Conservation (phyloP, 495 filamentous ascomycete genomes). For the Cercophora scortea region DNA sequence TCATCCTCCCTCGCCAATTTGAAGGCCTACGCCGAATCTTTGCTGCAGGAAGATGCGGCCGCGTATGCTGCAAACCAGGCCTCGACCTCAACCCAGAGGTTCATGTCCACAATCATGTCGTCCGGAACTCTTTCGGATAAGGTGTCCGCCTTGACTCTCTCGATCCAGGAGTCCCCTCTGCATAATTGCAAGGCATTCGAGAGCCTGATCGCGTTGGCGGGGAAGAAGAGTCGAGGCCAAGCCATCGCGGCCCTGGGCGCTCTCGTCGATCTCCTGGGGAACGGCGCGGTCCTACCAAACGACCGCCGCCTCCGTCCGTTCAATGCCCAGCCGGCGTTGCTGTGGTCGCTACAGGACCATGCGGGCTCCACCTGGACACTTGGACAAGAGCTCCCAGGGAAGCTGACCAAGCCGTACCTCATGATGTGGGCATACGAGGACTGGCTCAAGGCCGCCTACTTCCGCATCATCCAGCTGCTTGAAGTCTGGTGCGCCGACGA, state of each 20-base stretch:
- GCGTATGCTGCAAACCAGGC: constrained; percentile 46
- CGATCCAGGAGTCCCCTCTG: constrained; percentile 89
- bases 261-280: constrained; percentile 86
- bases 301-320: constrained; percentile 77
- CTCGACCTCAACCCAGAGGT: constrained; percentile 77
- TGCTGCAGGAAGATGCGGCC: constrained; percentile 66
- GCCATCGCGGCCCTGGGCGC: constrained; percentile 86
- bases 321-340: constrained; percentile 67
- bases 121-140: constrained; percentile 95
- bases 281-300: constrained; percentile 73
- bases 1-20: constrained; percentile 59
- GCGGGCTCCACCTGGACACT: constrained; percentile 52
- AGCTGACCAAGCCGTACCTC: constrained; percentile 64
- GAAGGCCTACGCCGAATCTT: constrained; percentile 61
- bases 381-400: constrained; percentile 58
- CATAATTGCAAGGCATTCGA: constrained; percentile 87
- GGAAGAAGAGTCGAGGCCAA: constrained; percentile 87
- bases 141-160: constrained; percentile 86
- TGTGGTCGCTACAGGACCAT: constrained; percentile 55
- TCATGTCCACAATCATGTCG: constrained; percentile 93
- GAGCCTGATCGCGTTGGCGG: constrained; percentile 66
- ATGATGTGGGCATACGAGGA: constrained; percentile 91
- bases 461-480: constrained; percentile 80
- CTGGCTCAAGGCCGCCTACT: constrained; percentile 86
- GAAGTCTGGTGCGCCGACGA: constrained; percentile 91